phyloP scores from a whole-genome alignment of 108 stramenopile genomes.

The Fragilariopsis cylindrus region DNA sequence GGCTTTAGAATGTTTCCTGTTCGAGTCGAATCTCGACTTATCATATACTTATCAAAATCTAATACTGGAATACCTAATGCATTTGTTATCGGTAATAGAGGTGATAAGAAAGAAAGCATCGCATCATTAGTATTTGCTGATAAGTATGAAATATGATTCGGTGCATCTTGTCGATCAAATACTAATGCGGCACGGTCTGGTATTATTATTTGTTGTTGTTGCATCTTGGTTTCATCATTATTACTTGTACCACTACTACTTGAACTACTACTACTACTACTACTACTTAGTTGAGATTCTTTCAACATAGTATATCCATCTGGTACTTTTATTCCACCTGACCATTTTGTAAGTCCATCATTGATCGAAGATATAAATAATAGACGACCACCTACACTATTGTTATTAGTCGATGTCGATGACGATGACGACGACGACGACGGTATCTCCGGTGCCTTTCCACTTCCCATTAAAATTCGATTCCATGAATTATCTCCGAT shows the following conservation, averaged over 20 bases:
- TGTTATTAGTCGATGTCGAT: too few relatives aligned
- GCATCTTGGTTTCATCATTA: background rate
- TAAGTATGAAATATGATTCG: constrained; percentile 81
- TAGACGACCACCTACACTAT: constrained; percentile 23
- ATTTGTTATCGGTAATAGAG: constrained; percentile 70
- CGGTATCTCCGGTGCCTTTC: constrained; percentile 13
- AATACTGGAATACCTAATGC: constrained; percentile 62
- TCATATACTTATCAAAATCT: constrained; percentile 75
- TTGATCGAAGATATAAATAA: constrained; percentile 59
- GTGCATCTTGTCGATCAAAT: constrained; percentile 60
- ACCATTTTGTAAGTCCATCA: constrained; percentile 52
- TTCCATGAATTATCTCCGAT: constrained; percentile 74
- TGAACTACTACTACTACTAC: background rate
- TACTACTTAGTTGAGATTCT: constrained; percentile 26
- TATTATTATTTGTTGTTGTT: constrained; percentile 8
- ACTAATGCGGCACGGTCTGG: constrained; percentile 45
- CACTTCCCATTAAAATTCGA: constrained; percentile 66
- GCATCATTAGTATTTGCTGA: constrained; percentile 67
- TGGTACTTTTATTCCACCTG: constrained; percentile 19
- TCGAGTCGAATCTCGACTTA: constrained; percentile 44
- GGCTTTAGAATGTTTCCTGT: constrained; percentile 61
- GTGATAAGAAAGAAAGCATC: constrained; percentile 74
- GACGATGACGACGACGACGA: background rate
- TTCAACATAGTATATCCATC: constrained; percentile 20
- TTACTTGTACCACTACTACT: background rate